phyloP scores from a whole-genome alignment of 2,329 filamentous ascomycete genomes.

The Venturia asperata region DNA sequence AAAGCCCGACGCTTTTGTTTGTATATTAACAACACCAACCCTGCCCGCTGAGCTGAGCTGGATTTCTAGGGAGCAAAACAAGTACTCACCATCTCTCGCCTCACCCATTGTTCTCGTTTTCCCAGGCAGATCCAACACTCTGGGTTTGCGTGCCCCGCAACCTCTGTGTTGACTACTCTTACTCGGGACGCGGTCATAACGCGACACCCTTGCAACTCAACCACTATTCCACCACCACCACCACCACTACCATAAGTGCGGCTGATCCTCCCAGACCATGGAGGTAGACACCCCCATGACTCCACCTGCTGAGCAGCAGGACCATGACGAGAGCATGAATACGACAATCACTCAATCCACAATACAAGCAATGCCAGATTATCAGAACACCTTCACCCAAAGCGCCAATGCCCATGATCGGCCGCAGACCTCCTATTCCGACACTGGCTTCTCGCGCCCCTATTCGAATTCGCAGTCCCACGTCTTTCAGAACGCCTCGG shows the following conservation, averaged over 20 bases:
- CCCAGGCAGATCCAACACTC: not conserved
- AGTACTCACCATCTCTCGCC: not conserved
- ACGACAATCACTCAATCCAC: slow-evolving; percentile 34
- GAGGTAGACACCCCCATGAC: slow-evolving; percentile 16
- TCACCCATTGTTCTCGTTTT: not conserved
- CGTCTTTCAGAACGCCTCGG: slow-evolving; percentile 40
- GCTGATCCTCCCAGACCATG: not conserved
- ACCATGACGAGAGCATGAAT: slow-evolving; percentile 40
- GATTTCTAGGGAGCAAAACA: not conserved
- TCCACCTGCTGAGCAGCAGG: not conserved
- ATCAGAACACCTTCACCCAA: slow-evolving; percentile 16
- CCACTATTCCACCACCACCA: slow-evolving; percentile 3
- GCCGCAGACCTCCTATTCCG: slow-evolving; percentile 49
- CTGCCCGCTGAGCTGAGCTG: not conserved
- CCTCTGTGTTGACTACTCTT: not conserved
- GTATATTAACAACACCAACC: slow-evolving; percentile 8
- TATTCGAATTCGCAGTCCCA: slow-evolving; percentile 31
- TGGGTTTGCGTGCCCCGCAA: slow-evolving; percentile 20
- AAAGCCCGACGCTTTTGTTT: not conserved
- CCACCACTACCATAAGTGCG: slow-evolving; percentile 1
- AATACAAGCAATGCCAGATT: slow-evolving; percentile 17
- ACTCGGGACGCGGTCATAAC: slow-evolving; percentile 7
- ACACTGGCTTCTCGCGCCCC: slow-evolving; percentile 40
- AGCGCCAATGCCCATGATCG: slow-evolving; percentile 29
- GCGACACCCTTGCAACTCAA: slow-evolving; percentile 10